phyloP scores from a whole-genome alignment of 805 yeast species.

The Barnettozyma sucrosica region DNA sequence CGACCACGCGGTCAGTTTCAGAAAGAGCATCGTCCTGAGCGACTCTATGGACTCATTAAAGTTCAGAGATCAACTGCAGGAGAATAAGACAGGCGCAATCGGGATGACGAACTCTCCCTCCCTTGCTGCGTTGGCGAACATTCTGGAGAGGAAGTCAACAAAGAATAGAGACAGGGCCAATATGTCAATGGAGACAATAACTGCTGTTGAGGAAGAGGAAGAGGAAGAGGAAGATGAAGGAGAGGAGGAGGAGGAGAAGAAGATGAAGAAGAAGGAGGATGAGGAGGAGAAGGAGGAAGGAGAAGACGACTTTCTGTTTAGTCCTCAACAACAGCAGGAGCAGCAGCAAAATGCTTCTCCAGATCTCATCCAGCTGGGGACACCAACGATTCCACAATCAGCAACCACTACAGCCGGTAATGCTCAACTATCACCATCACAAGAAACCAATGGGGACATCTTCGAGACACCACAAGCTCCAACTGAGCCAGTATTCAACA shows the following conservation, averaged over 20 bases:
- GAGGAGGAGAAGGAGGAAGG: no score
- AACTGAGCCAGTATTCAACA: conserved; percentile 15
- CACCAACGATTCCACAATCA: conserved; percentile 8
- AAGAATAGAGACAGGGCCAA: conserved; percentile 3
- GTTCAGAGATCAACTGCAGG: conserved; percentile 2
- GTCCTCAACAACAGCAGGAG: no score
- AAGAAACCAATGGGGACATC: conserved; percentile 12
- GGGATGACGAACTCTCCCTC: conserved; percentile 40
- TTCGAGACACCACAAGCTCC: conserved; percentile 24
- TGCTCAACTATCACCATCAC: conserved; percentile 2
- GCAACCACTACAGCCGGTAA: background rate
- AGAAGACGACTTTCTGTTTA: background rate
- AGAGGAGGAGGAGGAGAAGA: background rate
- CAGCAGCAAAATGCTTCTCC: conserved; percentile 23
- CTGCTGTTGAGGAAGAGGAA: conserved; percentile 10
- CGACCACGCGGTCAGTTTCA: conserved; percentile 20
- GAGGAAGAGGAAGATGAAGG: background rate
- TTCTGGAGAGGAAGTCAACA: conserved; percentile 32
- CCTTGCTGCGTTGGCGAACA: conserved; percentile 36
- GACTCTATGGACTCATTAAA: conserved; percentile 21
- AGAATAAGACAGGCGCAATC: conserved; percentile 8
- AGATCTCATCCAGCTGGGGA: conserved; percentile 32
- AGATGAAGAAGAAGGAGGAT: background rate
- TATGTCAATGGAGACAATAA: conserved; percentile 12
- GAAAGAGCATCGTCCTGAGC: conserved; percentile 21